Base-by-base conservation (phyloP, 176 grass and related monocot genomes). In the Tillandsia fasciculata region DNA sequence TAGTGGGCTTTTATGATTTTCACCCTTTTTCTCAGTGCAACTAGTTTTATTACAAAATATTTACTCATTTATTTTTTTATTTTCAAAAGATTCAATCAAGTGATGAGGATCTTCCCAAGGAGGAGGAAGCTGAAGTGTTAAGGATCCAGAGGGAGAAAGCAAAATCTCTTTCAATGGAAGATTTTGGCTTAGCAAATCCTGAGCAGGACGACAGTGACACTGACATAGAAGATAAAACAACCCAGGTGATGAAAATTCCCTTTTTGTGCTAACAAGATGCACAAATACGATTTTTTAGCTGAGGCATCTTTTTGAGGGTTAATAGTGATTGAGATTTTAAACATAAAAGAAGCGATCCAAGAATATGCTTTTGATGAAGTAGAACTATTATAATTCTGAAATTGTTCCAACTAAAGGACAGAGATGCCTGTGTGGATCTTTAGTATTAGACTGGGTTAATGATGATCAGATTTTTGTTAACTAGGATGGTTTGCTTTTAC, bases 131-230 rank as follows among this genome's bases (percentile, higher is more conserved):
- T 17, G 94, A 87, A 57, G 72, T 84, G 9, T 15, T 66, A 65
- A 80, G 74, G 84, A 79, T 92, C 1, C 66, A 90, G 71, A 83
- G 76, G 51, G 87, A 85, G 18, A 74, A 81, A 51, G 66, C 80
- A 67, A 73, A 76, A 9, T 76, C 73, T 12, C 86, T 97, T 20
- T 85, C 89, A 53, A 73, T 83, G 79, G 80, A 88, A 83, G 94
- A 97, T 79, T 85, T 83, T 75, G 94, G 94, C 28, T 74, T 97
- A 64, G 86, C 64, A 68, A 27, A 76, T 72, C 26, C 74, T 65
- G 84, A 85, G 33, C 33, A 42, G 70, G 79, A 67, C 74, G 80
- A 75, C 74, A 90, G 79, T 72, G 79, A 90, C 66, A 79, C 66
- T 48, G 69, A 74, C 49, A 33, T 26, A 51, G 77, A 83, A 66